Evolutionary conservation across 345 rosid genomes (phyloP).

Genomic region (Abelmoschus esculentus): DNA sequence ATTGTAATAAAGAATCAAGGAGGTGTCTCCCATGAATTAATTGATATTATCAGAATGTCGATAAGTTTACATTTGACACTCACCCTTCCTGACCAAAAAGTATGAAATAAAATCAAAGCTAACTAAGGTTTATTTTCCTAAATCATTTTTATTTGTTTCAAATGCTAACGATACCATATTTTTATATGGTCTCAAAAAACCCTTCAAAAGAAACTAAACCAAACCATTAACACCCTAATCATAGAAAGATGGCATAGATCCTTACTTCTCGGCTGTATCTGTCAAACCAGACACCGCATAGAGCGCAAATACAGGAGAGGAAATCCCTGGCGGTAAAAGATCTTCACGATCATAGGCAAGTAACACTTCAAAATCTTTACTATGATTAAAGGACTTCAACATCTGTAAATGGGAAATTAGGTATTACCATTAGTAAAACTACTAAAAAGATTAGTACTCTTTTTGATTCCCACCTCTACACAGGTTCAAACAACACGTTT

Average conservation of each 20-base stretch:
- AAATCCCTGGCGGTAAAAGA: conserved; percentile 69
- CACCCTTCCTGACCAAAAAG: not conserved
- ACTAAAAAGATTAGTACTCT: conserved; percentile 8
- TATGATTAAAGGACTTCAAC: conserved; percentile 71
- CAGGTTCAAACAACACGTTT: not conserved
- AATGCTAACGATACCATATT: not conserved
- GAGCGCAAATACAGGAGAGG: conserved; percentile 62
- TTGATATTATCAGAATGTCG: too few species aligned
- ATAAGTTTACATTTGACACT: not conserved
- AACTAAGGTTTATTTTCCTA: not conserved
- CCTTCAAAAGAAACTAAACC: not conserved
- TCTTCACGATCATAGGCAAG: conserved; percentile 74
- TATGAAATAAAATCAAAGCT: not conserved
- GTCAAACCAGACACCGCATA: conserved; percentile 79
- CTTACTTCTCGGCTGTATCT: conserved; percentile 81
- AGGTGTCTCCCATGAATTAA: too few species aligned
- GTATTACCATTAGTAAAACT: conserved; percentile 14
- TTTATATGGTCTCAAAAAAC: not conserved
- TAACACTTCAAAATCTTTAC: conserved; percentile 84
- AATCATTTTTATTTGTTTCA: not conserved
- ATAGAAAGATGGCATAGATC: conserved; percentile 6
- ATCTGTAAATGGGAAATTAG: conserved; percentile 43
- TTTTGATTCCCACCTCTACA: not conserved
- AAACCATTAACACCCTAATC: not conserved
- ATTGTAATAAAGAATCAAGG: not conserved